A percentile compares a stretch with the other conserved stretches of the same genome.
phyloP scores from a whole-genome alignment of 164 flowering plant species.

The Amborella trichopoda region DNA sequence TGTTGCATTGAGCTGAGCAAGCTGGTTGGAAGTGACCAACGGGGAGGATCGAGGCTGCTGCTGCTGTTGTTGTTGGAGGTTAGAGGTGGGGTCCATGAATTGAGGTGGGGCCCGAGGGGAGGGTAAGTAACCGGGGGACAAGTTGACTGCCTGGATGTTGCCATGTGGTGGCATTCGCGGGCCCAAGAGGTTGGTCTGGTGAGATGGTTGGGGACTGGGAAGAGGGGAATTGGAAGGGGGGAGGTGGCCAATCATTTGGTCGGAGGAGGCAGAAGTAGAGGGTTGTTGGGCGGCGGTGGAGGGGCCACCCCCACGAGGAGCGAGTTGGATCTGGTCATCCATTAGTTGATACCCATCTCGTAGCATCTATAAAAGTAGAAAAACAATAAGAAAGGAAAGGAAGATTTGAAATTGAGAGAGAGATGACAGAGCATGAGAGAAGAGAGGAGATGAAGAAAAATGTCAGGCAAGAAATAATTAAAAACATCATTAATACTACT shows the following conservation, averaged over 20 bases:
- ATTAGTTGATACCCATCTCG: conserved; percentile 50
- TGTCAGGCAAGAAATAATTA: too few species aligned
- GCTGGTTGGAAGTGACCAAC: conserved; percentile 5
- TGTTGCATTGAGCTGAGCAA: background rate
- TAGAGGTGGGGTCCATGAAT: conserved; percentile 44
- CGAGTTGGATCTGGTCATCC: conserved; percentile 47
- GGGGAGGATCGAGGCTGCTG: conserved; percentile 32
- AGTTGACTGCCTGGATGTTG: conserved; percentile 41
- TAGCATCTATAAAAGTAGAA: conserved; percentile 50
- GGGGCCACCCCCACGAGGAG: conserved; percentile 23
- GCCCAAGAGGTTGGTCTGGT: conserved; percentile 24
- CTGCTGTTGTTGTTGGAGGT: conserved; percentile 33
- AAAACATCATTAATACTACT: too few species aligned
- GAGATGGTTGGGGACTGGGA: conserved; percentile 11
- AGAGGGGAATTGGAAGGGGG: conserved; percentile 10
- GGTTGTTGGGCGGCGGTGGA: conserved; percentile 29
- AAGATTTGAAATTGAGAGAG: too few species aligned
- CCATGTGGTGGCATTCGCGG: conserved; percentile 64
- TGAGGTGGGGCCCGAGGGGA: too few species aligned
- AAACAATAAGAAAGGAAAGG: too few species aligned
- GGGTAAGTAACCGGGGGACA: conserved; percentile 59
- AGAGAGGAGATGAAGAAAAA: too few species aligned
- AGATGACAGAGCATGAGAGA: too few species aligned
- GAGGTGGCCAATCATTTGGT: conserved; percentile 20
- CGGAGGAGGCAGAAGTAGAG: conserved; percentile 26